Percentiles rank a stretch among this genome's conserved stretches.
phyloP scores from a whole-genome alignment of 805 yeast species.

The Yueomyces sinensis region DNA sequence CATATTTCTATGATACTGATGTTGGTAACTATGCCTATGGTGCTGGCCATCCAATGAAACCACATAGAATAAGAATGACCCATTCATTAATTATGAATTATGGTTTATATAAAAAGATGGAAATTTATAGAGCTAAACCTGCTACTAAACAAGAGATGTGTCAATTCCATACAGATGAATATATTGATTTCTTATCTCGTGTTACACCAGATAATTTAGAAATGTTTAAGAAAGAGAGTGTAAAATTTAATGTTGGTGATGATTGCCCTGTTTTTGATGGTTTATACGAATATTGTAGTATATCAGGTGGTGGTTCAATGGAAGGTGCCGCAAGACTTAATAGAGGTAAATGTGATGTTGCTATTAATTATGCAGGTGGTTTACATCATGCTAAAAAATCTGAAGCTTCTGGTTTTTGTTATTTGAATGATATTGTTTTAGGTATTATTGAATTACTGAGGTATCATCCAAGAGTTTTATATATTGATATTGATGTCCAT shows the following conservation, averaged over 20 bases:
- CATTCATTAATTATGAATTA: slow-evolving; percentile 94
- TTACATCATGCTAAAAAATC: slow-evolving; percentile 91
- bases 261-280: slow-evolving; percentile 96
- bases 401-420: slow-evolving; percentile 93
- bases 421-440: slow-evolving; percentile 85
- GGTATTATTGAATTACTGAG: slow-evolving; percentile 75
- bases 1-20: slow-evolving; percentile 78
- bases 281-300: slow-evolving; percentile 75
- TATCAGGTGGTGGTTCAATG: slow-evolving; percentile 87
- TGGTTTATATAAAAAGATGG: slow-evolving; percentile 94
- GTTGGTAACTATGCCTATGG: slow-evolving; percentile 98
- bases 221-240: slow-evolving; percentile 74
- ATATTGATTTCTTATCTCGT: slow-evolving; percentile 79
- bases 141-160: slow-evolving; percentile 98
- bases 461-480: slow-evolving; percentile 84
- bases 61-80: slow-evolving; percentile 97
- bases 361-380: slow-evolving; percentile 95
- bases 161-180: slow-evolving; percentile 96
- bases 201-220: slow-evolving; percentile 90
- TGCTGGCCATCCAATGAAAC: slow-evolving; percentile 98
- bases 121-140: slow-evolving; percentile 90
- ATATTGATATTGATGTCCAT: slow-evolving; percentile 88
- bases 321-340: slow-evolving; percentile 83
- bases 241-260: slow-evolving; percentile 82
- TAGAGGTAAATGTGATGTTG: slow-evolving; percentile 81